Evolutionary conservation across 2,329 filamentous ascomycete species (phyloP), one percentile per base, ranked within the genome.

Genomic region (Talaromyces sp.): DNA sequence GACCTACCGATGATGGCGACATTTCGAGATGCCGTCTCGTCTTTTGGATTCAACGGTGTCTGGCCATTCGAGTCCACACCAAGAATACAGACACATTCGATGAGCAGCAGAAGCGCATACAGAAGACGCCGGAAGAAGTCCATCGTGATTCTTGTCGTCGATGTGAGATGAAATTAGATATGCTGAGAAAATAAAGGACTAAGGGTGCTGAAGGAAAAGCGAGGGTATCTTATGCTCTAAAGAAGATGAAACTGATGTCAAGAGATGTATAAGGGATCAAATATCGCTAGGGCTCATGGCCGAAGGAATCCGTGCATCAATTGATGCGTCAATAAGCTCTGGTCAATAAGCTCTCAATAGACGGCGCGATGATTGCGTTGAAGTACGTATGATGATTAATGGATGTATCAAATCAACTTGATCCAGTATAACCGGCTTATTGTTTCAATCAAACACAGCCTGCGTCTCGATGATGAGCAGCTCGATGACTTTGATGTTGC

Each of bases 1-100:
- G 51, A 29, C 70, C 58, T 70, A 77, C 76, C 76, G 59, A 78
- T 75, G 53, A 78, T 67, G 64, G 76, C 76, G 19, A 78, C 74
- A 61, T 72, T 70, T 58, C 74, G 77, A 0, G 73, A 68, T 19
- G 67, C 34, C 25, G 64, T 58, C 63, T 70, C 65, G 22, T 65
- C 61, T 63, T 53, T 40, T 19, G 60, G 34, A 2, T 40, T 60
- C 43, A 77, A 64, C 22, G 70, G 74, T 40, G 70, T 68, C 67
- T 76, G 72, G 17, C 70, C 66, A 64, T 68, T 58, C 22, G 72
- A 72, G 63, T 69, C 67, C 43, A 65, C 65, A 27, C 71, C 43
- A 7, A 71, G 58, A n/a, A 71, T 59, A 13, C 47, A 62, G 4
- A 63, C 36, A 17, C 43, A 59, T 59, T 51, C 29, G 7, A 60